phyloP scores from a whole-genome alignment of 495 filamentous ascomycete species.

The Evernia prunastri region DNA sequence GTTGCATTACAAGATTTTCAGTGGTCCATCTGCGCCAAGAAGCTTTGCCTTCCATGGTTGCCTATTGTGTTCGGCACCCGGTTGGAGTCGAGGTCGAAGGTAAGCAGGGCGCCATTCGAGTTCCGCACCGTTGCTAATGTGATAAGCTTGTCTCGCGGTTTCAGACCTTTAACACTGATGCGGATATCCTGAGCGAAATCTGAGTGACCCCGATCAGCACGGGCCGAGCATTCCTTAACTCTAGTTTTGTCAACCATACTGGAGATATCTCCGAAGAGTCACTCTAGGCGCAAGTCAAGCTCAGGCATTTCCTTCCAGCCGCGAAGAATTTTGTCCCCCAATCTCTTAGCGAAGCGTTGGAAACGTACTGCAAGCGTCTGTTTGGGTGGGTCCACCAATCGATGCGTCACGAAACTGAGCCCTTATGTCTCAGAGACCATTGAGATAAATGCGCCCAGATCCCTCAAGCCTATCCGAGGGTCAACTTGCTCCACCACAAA shows the following conservation, averaged over 20 bases:
- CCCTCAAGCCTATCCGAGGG: neutral
- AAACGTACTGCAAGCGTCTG: neutral
- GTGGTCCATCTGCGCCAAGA: neutral
- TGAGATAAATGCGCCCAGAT: neutral
- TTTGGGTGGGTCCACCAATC: neutral
- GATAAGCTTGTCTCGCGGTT: neutral
- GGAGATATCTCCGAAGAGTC: neutral
- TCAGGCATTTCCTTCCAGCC: neutral
- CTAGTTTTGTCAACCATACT: neutral
- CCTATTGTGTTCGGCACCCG: neutral
- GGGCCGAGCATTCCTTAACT: neutral
- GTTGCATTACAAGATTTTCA: neutral
- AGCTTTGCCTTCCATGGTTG: neutral
- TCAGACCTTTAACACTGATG: neutral
- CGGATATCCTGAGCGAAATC: neutral
- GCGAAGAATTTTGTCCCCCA: neutral
- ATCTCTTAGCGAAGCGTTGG: neutral
- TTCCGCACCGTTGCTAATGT: neutral
- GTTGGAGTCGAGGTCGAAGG: neutral
- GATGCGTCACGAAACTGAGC: neutral
- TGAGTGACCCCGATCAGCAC: neutral
- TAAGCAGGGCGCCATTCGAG: conserved; percentile 1
- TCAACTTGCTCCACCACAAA: conserved; percentile 18
- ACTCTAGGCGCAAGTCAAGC: neutral
- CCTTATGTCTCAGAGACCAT: neutral